Percentiles rank a stretch among this genome's conserved stretches.
These are phyloP conservation scores for Russula vinacea DNA, from an alignment of 768 basidiomycete genomes.

Conservation along the genomic window DNA sequence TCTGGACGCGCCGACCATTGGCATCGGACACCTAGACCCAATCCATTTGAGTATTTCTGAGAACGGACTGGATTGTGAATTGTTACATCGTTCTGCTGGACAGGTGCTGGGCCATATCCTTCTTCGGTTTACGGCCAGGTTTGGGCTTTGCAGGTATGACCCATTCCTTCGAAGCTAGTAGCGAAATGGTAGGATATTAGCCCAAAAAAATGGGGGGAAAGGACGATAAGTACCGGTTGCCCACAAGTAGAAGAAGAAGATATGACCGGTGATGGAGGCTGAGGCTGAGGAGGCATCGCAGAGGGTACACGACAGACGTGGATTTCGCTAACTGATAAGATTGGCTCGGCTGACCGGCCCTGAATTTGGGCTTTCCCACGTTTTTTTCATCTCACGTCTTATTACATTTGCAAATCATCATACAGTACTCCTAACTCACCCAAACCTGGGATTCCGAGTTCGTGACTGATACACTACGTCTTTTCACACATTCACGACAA, in stretches of 20 bases:
- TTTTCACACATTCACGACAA: constrained; percentile 51
- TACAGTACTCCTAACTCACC: background rate
- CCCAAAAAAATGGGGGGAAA: constrained; percentile 7
- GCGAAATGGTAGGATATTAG: constrained; percentile 7
- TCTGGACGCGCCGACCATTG: constrained; percentile 72
- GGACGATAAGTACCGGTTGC: constrained; percentile 54
- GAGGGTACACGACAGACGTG: constrained; percentile 8
- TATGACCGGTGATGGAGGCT: constrained; percentile 25
- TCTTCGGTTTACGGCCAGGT: constrained; percentile 86
- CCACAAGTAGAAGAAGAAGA: constrained; percentile 65
- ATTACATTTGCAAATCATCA: background rate
- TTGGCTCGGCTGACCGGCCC: constrained; percentile 29
- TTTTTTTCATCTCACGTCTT: background rate
- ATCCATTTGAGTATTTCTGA: constrained; percentile 26
- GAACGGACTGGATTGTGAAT: constrained; percentile 7
- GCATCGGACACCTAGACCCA: constrained; percentile 40
- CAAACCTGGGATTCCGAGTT: background rate
- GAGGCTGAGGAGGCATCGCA: constrained; percentile 30
- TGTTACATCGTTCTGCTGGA: constrained; percentile 53
- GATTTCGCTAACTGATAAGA: constrained; percentile 57
- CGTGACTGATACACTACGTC: background rate
- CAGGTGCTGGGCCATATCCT: constrained; percentile 44
- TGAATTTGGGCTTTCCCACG: constrained; percentile 15
- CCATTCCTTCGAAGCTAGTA: constrained; percentile 83
- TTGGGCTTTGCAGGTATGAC: constrained; percentile 82